Evolutionary conservation across 1,284 basidiomycete genomes (phyloP).

Genomic region (Thecaphora thlaspeos): DNA sequence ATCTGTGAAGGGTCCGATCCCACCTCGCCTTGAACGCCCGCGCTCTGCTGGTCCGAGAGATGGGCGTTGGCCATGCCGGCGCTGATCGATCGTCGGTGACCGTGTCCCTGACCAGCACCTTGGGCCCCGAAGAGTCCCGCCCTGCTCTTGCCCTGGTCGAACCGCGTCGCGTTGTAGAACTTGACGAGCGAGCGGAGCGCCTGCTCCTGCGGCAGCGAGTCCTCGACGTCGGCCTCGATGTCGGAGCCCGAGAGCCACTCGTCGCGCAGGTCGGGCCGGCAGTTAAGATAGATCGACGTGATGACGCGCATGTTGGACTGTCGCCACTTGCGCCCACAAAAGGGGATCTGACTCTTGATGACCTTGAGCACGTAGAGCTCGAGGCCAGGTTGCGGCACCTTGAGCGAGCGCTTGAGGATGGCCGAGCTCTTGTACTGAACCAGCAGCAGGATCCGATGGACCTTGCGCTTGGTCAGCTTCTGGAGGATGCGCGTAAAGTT

Average conservation of each 20-base stretch:
- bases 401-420: conserved; percentile 81
- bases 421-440: conserved; percentile 97
- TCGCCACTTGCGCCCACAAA: conserved; percentile 96
- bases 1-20: background rate
- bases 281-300: conserved; percentile 95
- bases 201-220: conserved; percentile 80
- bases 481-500: conserved; percentile 98
- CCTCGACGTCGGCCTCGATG: conserved; percentile 80
- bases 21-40: background rate
- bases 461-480: conserved; percentile 90
- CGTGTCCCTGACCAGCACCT: conserved; percentile 32
- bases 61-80: conserved; percentile 7
- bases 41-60: background rate
- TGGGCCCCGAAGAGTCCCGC: conserved; percentile 8
- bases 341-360: conserved; percentile 98
- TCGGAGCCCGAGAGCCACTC: conserved; percentile 96
- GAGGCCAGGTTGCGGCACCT: conserved; percentile 88
- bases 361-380: conserved; percentile 96
- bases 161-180: conserved; percentile 66
- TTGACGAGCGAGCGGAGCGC: conserved; percentile 91
- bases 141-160: conserved; percentile 20
- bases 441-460: conserved; percentile 90
- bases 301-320: conserved; percentile 99
- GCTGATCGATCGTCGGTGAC: conserved; percentile 38
- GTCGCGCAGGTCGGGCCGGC: conserved; percentile 90